Percentiles rank a stretch among this genome's conserved stretches.
These are phyloP conservation scores for Sugiyamaella floridensis DNA, from an alignment of 805 yeast genomes.

Conservation along the genomic window DNA sequence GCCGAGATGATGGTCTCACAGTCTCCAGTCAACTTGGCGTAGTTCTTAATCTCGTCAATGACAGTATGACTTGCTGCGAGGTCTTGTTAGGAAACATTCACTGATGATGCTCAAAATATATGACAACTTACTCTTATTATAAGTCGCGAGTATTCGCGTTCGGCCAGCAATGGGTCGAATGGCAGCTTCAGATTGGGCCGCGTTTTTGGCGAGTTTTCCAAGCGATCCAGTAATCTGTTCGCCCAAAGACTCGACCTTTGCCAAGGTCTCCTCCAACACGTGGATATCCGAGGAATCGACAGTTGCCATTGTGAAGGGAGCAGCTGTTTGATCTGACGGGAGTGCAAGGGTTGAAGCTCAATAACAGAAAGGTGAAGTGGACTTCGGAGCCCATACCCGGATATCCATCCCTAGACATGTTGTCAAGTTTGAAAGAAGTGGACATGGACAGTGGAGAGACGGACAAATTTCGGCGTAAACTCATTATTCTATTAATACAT, in stretches of 20 bases:
- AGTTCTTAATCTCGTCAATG: conserved; percentile 26
- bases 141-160: conserved; percentile 48
- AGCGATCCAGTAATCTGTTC: conserved; percentile 50
- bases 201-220: conserved; percentile 43
- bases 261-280: conserved; percentile 67
- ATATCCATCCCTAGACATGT: too few species aligned
- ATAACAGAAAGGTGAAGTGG: too few species aligned
- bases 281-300: conserved; percentile 49
- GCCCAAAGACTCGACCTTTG: conserved; percentile 51
- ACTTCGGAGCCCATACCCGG: too few species aligned
- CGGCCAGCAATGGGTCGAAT: conserved; percentile 67
- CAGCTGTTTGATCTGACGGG: too few species aligned
- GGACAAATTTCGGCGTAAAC: not conserved
- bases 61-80: conserved; percentile 23
- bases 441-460: too few species aligned
- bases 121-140: conserved; percentile 55
- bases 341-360: too few species aligned
- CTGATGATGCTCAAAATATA: too few species aligned
- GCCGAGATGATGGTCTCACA: conserved; percentile 32
- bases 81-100: conserved; percentile 24
- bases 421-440: too few species aligned
- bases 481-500: not conserved
- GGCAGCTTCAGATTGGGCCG: conserved; percentile 51
- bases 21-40: conserved; percentile 40
- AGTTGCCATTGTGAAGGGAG: not conserved